A percentile compares a stretch with the other conserved stretches of the same genome.
Evolutionary conservation across 2,329 filamentous ascomycete genomes (phyloP).

Genomic region (Aspergillus aculeatinus): DNA sequence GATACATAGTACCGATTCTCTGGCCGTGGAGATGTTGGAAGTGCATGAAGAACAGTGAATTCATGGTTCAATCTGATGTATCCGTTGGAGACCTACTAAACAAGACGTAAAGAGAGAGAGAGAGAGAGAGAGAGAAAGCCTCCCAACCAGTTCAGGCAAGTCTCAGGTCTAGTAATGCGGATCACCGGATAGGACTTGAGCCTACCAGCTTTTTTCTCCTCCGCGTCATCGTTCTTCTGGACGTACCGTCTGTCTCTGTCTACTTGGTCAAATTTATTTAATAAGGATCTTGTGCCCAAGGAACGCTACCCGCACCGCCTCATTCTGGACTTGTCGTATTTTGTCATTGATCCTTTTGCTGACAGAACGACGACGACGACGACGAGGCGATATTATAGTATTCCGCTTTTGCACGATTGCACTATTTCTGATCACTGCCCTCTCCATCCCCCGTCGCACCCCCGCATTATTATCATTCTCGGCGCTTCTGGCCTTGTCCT

Average conservation of each 20-base stretch:
- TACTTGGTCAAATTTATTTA: not conserved
- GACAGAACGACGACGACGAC: not conserved
- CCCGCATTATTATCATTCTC: slow-evolving; percentile 5
- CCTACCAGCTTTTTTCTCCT: slow-evolving; percentile 6
- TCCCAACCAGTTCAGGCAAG: not conserved
- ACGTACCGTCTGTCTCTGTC: not conserved
- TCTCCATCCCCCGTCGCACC: slow-evolving; percentile 7
- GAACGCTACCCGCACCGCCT: slow-evolving; percentile 20
- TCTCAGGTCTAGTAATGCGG: slow-evolving; percentile 1
- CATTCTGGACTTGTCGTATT: slow-evolving; percentile 17
- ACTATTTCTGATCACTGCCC: not conserved
- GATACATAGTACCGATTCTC: not conserved
- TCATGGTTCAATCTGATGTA: not conserved
- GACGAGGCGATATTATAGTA: too few species aligned
- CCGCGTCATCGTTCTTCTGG: slow-evolving; percentile 15
- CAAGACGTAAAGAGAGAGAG: not conserved
- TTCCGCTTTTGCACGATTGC: not conserved
- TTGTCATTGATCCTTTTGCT: not conserved
- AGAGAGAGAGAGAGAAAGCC: slow-evolving; percentile 1
- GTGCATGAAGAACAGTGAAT: not conserved
- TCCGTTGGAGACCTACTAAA: not conserved
- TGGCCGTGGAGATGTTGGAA: not conserved
- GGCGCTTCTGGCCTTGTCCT: slow-evolving; percentile 19
- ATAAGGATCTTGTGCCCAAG: slow-evolving; percentile 13
- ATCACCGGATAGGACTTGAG: slow-evolving; percentile 14